Evolutionary conservation across 768 basidiomycete genomes (phyloP), one percentile per base, ranked within the genome.

Genomic region (Mycena metata): DNA sequence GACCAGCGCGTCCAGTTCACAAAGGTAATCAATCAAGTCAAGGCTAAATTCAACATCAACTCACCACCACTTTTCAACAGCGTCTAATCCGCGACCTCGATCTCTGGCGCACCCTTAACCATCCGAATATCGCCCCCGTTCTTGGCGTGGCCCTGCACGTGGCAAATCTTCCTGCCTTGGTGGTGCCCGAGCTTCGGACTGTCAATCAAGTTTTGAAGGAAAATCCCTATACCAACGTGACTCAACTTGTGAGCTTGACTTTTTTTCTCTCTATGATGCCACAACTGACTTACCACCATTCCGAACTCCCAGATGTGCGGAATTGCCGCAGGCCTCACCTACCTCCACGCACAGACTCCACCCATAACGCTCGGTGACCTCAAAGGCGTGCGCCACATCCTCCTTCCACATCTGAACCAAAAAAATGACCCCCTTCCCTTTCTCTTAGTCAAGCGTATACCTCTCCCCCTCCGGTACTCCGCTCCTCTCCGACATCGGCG

Each of bases 321-420:
- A 42, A 70, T 81, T 19, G 83, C 82, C 8, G 67, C 47, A 2
- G 84, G 82, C 23, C 66, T 84, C 9, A 73, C 75, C 42, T 83
- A 83, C 62, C 72, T 84, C 23, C 84, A 85, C 57, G 73, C 73
- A 9, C 75, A 78, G 66, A 62, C 76, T 36, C 82, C 81, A 26
- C 83, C 84, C 1, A 77, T 85, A 17, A 69, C 80, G 15, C 83
- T 84, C 21, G 83, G 84, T 12, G 84, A 85, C 60, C 65, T 84
- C 23, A 84, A 83, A 72, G 79, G 79, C 35, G 84, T 85, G 59
- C 68, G 82, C 56, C n/a, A 10, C 36, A 15, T 56, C 26, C 21
- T 42, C 46, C 33, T 3, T 23, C 39, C 19, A 26, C n/a, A 30
- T 17, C 6, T 30, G 30, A 30, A 30, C 30, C 30, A 30, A 30